Base-by-base conservation (phyloP, 2,329 filamentous ascomycete genomes). In the Colletotrichum chlorophyti region DNA sequence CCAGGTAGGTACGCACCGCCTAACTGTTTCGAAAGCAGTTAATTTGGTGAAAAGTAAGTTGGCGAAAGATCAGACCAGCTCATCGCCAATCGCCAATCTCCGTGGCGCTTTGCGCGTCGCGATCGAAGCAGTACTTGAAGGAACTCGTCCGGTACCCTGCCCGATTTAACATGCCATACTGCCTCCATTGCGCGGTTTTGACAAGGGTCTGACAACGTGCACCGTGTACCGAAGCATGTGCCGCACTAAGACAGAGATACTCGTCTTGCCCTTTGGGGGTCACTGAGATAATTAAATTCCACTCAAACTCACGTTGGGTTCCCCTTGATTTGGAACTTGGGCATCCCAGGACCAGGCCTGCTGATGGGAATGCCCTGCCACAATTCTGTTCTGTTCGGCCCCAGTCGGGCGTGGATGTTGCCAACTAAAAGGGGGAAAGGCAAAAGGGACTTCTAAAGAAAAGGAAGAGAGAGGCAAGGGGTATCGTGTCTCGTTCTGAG, bases 101-200 rank as follows among this genome's bases (percentile, higher is more conserved):
- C n/a, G n/a, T n/a, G n/a, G n/a, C n/a, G n/a, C n/a, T n/a, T n/a
- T n/a, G n/a, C n/a, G n/a, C 24, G 17, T 34, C 40, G 15, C 9
- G 3, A 38, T 31, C 24, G 38, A n/a, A 19, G 23, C 10, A 32
- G 26, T 55, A 59, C 55, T 34, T 45, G 15, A 1, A 15, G 55
- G 26, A 55, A 59, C 55, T 10, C 6, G 12, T 2, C 9, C 3
- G 26, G 26, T 49, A 50, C 51, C 57, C 11, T 35, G 24, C 43
- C 21, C 15, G 40, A n/a, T 55, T 49, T 49, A 47, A 52, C 38
- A 19, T 31, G 42, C 24, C 35, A 27, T 35, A 40, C 26, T 43
- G 34, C 34, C 42, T 59, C 37, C 55, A 45, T 55, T 55, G 37
- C 50, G 51, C 10, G 43, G 43, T 49, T n/a, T 49, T 49, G 55